A percentile compares a stretch with the other conserved stretches of the same genome.
These are phyloP conservation scores for Eucalyptus curtisii DNA, from an alignment of 345 rosid genomes.

Conservation along the genomic window DNA sequence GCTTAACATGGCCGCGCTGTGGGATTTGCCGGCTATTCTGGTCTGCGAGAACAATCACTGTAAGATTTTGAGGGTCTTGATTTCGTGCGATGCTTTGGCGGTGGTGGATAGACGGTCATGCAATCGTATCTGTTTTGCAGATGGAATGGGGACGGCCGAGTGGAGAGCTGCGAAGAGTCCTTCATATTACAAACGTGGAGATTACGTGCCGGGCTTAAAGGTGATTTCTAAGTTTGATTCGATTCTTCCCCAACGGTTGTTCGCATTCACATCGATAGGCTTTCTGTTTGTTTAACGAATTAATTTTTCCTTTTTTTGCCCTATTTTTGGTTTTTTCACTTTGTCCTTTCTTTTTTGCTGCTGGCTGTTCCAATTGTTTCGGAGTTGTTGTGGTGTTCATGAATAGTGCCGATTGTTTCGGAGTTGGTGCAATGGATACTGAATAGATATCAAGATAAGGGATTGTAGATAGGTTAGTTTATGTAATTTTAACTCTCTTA, in stretches of 20 bases:
- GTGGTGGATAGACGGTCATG: not conserved
- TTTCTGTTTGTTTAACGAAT: not conserved
- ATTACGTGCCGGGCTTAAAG: constrained; percentile 96
- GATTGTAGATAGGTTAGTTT: not conserved
- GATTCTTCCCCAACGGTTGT: not conserved
- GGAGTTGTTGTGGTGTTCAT: not conserved
- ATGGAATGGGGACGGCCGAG: constrained; percentile 99
- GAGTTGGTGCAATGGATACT: not conserved
- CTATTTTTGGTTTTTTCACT: not conserved
- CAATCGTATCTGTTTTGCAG: constrained; percentile 10
- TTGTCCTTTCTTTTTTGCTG: not conserved
- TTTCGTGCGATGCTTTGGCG: not conserved
- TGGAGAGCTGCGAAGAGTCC: constrained; percentile 98
- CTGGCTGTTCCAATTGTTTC: not conserved
- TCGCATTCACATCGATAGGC: not conserved
- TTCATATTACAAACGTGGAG: constrained; percentile 91
- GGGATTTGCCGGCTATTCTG: constrained; percentile 91
- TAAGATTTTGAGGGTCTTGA: constrained; percentile 6
- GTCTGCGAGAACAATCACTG: constrained; percentile 99
- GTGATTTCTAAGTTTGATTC: constrained; percentile 15
- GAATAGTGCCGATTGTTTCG: not conserved
- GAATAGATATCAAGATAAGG: not conserved
- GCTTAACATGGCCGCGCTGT: constrained; percentile 78
- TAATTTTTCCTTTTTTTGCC: not conserved
- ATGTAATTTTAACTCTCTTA: not conserved